Base-by-base conservation (phyloP, 495 filamentous ascomycete species). In the Lasiosphaeris hirsuta region DNA sequence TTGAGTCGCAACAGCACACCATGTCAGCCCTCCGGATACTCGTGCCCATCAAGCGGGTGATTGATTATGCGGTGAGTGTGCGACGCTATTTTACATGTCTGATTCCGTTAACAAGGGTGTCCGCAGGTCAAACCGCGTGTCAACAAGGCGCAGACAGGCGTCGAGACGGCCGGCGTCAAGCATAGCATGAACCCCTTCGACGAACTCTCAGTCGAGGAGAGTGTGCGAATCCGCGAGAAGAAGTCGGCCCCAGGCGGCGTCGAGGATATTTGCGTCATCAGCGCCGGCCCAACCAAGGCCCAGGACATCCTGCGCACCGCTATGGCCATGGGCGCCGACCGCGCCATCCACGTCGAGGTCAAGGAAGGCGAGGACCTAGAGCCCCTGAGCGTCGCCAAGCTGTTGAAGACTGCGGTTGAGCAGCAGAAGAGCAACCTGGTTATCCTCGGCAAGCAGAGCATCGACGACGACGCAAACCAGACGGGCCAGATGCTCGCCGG, bases 121-220 rank as follows among this genome's bases (percentile, higher is more conserved):
- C 33, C 37, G 54, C 68, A 98, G 94, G 84, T 96, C 83, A 97
- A 96, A 81, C 94, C 94, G 54, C 90, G 94, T 63, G 90, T 97
- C 81, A 97, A 97, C 85, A 92, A 94, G 72, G 75, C 94, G 69
- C 86, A 90, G 72, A 97, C 94, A 40, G 95, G 85, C 69, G 86
- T 98, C 75, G 91, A 96, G 76, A 96, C 90, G 44, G 75, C 82
- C 45, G 88, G 88, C 63, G 91, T 97, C 64, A 98, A 97, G 75
- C 94, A 97, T 82, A 88, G 84, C 72, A 90, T 97, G 81, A 98
- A 98, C 83, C 94, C 94, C 48, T 98, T 98, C 79, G 94, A 98
- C 77, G 94, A 97, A 75, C 90, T 98, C 71, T 92, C 90, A 54
- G 83, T 98, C 75, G 94, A 98, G 76, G 94, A 96, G 77, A 89